phyloP scores from a whole-genome alignment of 371 early-diverging fungal genomes.

The Mortierella sp. region DNA sequence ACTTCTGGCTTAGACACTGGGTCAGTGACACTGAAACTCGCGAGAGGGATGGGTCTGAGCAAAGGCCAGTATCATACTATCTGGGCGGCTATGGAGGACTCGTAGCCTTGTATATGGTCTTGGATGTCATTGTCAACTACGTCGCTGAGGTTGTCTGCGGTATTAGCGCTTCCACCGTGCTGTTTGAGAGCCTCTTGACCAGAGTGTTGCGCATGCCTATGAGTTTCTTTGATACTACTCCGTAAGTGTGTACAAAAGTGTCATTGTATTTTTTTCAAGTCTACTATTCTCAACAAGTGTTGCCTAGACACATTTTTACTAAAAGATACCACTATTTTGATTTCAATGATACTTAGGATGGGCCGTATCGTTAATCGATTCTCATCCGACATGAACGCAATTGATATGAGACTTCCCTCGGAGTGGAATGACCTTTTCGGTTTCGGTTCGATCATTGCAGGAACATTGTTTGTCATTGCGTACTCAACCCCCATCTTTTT shows the following conservation, averaged over 20 bases:
- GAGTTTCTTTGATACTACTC: conserved; percentile 88
- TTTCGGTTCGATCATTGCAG: conserved; percentile 59
- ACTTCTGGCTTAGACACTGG: conserved; percentile 81
- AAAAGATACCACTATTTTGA: background rate
- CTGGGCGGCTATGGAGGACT: conserved; percentile 57
- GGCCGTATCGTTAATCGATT: conserved; percentile 93
- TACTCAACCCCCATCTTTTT: conserved; percentile 76
- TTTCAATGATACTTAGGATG: conserved; percentile 45
- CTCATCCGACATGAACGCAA: conserved; percentile 87
- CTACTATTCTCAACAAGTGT: background rate
- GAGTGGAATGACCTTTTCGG: conserved; percentile 36
- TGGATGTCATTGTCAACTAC: conserved; percentile 57
- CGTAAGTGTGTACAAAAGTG: conserved; percentile 62
- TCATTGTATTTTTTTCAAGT: conserved; percentile 50
- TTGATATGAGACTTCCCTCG: conserved; percentile 69
- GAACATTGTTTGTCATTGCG: conserved; percentile 74
- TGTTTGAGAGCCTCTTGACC: conserved; percentile 78
- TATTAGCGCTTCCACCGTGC: conserved; percentile 52
- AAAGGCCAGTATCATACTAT: conserved; percentile 43
- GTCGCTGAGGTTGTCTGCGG: conserved; percentile 44
- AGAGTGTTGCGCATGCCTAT: conserved; percentile 78
- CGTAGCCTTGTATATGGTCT: conserved; percentile 57
- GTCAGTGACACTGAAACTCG: conserved; percentile 23
- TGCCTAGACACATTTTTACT: too few relatives aligned
- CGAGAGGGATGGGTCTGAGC: conserved; percentile 1